Conservation (phyloP, 2,329 filamentous ascomycete species). For the Fusarium chlamydosporum region DNA sequence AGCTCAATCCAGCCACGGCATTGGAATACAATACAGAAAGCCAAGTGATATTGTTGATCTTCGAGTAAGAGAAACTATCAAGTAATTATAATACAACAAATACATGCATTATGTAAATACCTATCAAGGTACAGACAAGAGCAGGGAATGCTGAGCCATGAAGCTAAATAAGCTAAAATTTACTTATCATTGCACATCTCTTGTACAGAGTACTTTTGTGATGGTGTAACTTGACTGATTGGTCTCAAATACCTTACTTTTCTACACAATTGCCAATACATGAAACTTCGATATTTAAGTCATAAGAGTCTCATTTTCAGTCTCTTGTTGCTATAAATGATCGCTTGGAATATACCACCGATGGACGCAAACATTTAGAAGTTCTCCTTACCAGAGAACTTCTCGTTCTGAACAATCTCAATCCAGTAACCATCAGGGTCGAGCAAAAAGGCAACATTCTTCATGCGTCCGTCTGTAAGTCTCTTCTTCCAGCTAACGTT, state of each 20-base stretch:
- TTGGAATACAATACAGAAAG: no score
- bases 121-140: slow-evolving; percentile 17
- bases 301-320: not conserved
- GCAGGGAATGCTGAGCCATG: not conserved
- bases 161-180: not conserved
- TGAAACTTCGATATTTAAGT: not conserved
- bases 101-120: not conserved
- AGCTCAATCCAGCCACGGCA: not conserved
- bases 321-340: not conserved
- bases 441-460: slow-evolving; percentile 91
- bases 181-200: not conserved
- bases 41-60: no score
- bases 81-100: not conserved
- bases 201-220: not conserved
- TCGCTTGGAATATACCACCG: not conserved
- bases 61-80: not conserved
- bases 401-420: slow-evolving; percentile 84
- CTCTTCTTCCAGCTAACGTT: slow-evolving; percentile 95
- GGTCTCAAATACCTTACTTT: not conserved
- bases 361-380: slow-evolving; percentile 56
- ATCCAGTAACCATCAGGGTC: slow-evolving; percentile 92
- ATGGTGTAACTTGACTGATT: not conserved
- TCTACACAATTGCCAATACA: not conserved
- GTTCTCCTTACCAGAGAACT: slow-evolving; percentile 67
- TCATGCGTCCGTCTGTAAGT: slow-evolving; percentile 92